These are phyloP conservation scores for Aspergillus tubingensis DNA, from an alignment of 2,329 filamentous ascomycete species.

Conservation along the genomic window DNA sequence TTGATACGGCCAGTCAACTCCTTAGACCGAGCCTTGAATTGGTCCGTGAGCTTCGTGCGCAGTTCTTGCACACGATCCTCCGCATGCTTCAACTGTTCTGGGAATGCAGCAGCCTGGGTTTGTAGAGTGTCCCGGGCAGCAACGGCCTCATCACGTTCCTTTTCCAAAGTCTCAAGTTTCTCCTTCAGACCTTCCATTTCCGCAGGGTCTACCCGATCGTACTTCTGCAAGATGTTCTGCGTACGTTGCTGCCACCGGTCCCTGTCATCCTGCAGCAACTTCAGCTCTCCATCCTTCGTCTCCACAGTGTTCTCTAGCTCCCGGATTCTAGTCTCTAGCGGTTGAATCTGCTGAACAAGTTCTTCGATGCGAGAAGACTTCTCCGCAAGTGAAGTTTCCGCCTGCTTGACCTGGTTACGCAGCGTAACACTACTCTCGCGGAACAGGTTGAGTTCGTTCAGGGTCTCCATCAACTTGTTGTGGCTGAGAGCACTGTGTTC, in stretches of 20 bases:
- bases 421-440: conserved; percentile 92
- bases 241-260: conserved; percentile 95
- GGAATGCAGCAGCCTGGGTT: conserved; percentile 51
- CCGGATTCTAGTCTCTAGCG: conserved; percentile 75
- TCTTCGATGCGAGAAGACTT: conserved; percentile 75
- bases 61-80: conserved; percentile 55
- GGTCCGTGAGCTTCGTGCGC: conserved; percentile 48
- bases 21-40: conserved; percentile 58
- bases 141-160: conserved; percentile 67
- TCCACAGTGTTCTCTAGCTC: conserved; percentile 81
- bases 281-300: conserved; percentile 83
- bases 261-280: conserved; percentile 84
- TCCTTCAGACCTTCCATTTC: conserved; percentile 89
- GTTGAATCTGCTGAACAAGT: conserved; percentile 73
- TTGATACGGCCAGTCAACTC: conserved; percentile 67
- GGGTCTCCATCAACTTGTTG: conserved; percentile 87
- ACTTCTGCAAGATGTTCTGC: conserved; percentile 93
- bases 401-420: conserved; percentile 79
- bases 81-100: conserved; percentile 50
- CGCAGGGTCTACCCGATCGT: conserved; percentile 90
- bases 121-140: conserved; percentile 54
- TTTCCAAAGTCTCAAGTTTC: conserved; percentile 66
- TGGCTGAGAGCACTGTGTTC: conserved; percentile 75
- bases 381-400: conserved; percentile 72
- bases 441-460: conserved; percentile 94